Evolutionary conservation across 2,329 filamentous ascomycete genomes (phyloP), one percentile per base, ranked within the genome.

Genomic region (Scopulariopsis brevicaulis): DNA sequence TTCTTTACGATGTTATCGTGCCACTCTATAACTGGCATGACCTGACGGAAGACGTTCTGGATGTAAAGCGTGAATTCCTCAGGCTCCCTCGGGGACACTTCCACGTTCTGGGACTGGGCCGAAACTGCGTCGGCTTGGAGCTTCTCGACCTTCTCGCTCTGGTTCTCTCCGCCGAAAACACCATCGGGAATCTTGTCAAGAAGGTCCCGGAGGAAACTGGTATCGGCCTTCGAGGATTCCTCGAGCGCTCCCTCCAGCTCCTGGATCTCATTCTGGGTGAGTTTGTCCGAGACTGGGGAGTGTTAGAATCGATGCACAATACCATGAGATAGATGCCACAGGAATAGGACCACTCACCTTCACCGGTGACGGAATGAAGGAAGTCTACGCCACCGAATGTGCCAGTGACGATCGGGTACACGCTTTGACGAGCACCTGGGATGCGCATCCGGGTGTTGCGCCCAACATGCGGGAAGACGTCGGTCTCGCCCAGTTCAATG

Each of bases 371-470:
- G 1, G 89, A 94, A 74, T 96, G 90, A 60, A 96, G 76, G 73
- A 96, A 96, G 67, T 96, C 93, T 15, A 96, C 92, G 62, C 92
- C 92, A 61, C 92, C 92, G 71, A 96, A 96, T 7, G 92, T 96
- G 60, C 93, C 92, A 1, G 92, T 96, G 52, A 96, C 81, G 61
- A 93, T 75, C 7, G 92, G 92, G 65, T 88, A 96, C 60, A 96
- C 89, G 4, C 78, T 67, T 37, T 77, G 68, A 24, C 78, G 77
- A 59, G 82, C 86, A 52, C 88, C 90, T 37, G 80, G 76, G 32
- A 96, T 78, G 53, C 82, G 76, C 32, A 96, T 75, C 66, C 77
- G 75, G n/a, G 90, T 90, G 64, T 82, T 74, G 59, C 84, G 79
- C 40, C 93, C 93, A 58, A 94, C 89, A 66, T 96, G 91, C 28